Base-by-base conservation (phyloP, 495 filamentous ascomycete genomes). In the Aspergillus carlsbadensis region DNA sequence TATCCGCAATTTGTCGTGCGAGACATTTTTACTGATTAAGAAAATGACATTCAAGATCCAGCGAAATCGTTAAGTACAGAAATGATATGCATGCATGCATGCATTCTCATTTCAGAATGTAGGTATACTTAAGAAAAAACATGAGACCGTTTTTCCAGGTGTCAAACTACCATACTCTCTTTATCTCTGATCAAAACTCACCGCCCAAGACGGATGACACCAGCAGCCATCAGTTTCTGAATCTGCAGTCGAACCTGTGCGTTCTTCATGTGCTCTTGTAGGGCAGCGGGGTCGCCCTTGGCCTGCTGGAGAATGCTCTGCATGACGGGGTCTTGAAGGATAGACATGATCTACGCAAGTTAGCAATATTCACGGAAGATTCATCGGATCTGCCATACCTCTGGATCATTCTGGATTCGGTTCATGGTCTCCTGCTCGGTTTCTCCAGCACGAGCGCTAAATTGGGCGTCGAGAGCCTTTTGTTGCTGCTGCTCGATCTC, bases 241-340 rank as follows among this genome's bases (percentile, higher is more conserved):
- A 98, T 88, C 79, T 96, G 93, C 57, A 80, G 82, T 51, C 85
- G 81, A 58, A 98, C 89, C 58, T 78, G 81, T 7, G 88, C 78
- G 76, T 96, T 98, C 80, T 87, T 90, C 91, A 98, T 96, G 74
- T 99, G 94, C 65, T 98, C 92, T 61, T 92, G 86, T 63, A 99
- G 78, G 21, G 95, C 92, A 20, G 86, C 86, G 4, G 94, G 94
- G 69, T 98, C 90, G 43, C 84, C 85, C 79, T 98, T 96, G 45
- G 94, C 94, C 76, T 97, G 91, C 70, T 94, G 89, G 36, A 98
- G 84, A 62, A 98, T 98, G 67, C 87, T 89, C 72, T 98, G 91
- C 95, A 98, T 98, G 65, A 98, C 85, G 5, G 94, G 94, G 66
- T 98, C 95, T 69, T 88, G 84, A 68, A 97, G 87, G 66, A 98